phyloP scores from a whole-genome alignment of 1,284 basidiomycete species.

The Malassezia vespertilionis region DNA sequence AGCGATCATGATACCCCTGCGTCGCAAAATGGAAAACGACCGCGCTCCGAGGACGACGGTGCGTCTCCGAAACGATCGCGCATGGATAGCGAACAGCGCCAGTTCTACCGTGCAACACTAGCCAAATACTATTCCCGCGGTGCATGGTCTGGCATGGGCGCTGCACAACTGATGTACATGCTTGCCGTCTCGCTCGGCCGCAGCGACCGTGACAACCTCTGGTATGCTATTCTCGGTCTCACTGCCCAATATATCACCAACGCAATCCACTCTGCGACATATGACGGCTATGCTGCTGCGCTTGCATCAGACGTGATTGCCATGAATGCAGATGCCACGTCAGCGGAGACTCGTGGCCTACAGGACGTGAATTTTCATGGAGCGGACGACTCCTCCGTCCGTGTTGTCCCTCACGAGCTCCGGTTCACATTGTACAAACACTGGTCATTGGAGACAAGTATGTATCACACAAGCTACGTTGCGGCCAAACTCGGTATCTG shows the following conservation, averaged over 20 bases:
- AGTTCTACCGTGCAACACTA: conserved; percentile 30
- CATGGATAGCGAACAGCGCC: conserved; percentile 16
- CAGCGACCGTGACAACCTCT: conserved; percentile 82
- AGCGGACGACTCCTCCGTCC: conserved; percentile 37
- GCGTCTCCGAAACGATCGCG: not conserved
- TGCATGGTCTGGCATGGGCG: conserved; percentile 77
- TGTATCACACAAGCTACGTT: conserved; percentile 94
- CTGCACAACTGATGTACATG: conserved; percentile 76
- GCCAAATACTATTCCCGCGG: conserved; percentile 66
- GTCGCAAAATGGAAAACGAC: not conserved
- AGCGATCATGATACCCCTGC: conserved; percentile 26
- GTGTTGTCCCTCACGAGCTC: conserved; percentile 31
- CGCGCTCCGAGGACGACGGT: not conserved
- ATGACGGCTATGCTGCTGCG: conserved; percentile 54
- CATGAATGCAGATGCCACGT: conserved; percentile 14
- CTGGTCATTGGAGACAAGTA: conserved; percentile 93
- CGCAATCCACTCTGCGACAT: conserved; percentile 72
- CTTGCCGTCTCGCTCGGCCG: conserved; percentile 79
- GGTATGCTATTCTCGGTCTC: conserved; percentile 88
- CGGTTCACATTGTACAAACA: conserved; percentile 89
- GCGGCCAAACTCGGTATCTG: conserved; percentile 89
- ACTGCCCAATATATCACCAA: conserved; percentile 83
- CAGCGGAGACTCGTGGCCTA: conserved; percentile 2
- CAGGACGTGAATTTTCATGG: conserved; percentile 7
- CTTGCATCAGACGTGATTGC: conserved; percentile 37